Evolutionary conservation across 352 stramenopile genomes (phyloP).

Genomic region (Phytophthora fragariae): DNA sequence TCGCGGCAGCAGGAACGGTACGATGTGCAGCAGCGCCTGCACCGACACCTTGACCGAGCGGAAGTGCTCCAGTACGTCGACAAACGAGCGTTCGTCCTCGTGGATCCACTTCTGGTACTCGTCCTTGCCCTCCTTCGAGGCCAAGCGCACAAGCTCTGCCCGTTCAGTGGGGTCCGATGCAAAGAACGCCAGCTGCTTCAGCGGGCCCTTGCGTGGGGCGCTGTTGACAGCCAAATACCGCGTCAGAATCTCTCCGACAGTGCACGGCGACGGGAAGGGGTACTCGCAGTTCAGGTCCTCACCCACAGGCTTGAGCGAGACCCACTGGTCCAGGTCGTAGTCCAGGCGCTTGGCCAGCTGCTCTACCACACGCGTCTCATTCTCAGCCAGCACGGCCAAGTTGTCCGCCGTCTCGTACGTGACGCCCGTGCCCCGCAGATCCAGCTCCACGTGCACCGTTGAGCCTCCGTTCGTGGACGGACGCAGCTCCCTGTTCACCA

Average conservation of each 20-base stretch:
- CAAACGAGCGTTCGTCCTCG: conserved; percentile 90
- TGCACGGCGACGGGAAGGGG: conserved; percentile 96
- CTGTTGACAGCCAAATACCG: conserved; percentile 95
- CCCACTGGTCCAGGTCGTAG: conserved; percentile 92
- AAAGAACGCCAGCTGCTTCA: conserved; percentile 89
- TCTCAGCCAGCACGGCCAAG: conserved; percentile 93
- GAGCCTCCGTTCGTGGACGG: conserved; percentile 76
- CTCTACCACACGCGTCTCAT: conserved; percentile 82
- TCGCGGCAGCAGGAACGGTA: conserved; percentile 94
- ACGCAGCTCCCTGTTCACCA: conserved; percentile 93
- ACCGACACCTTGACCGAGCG: conserved; percentile 66
- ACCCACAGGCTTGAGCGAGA: conserved; percentile 74
- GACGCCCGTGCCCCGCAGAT: conserved; percentile 82
- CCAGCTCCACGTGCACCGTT: conserved; percentile 92
- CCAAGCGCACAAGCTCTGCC: conserved; percentile 59
- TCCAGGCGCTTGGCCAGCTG: conserved; percentile 82
- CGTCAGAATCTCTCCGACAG: conserved; percentile 91
- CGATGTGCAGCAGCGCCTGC: conserved; percentile 91
- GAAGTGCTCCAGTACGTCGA: conserved; percentile 91
- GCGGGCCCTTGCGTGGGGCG: conserved; percentile 80
- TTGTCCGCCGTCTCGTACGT: conserved; percentile 96
- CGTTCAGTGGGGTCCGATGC: conserved; percentile 65
- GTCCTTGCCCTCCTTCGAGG: conserved; percentile 91
- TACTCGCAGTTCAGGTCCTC: conserved; percentile 64
- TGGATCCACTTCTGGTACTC: conserved; percentile 95